phyloP scores from a whole-genome alignment of 148 eudicot genomes.

The Rhododendron henanense region DNA sequence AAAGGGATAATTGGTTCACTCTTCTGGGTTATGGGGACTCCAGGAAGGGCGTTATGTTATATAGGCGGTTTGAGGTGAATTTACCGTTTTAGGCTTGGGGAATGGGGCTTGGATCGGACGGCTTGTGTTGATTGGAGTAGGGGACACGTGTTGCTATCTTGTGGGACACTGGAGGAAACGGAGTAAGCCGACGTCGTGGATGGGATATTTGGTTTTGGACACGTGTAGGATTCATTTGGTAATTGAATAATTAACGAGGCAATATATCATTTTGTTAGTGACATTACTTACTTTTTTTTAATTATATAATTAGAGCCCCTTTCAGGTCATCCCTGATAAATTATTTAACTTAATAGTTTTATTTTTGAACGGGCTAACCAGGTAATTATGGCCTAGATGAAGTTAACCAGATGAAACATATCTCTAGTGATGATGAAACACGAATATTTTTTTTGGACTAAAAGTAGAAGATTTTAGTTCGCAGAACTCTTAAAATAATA shows the following conservation, averaged over 20 bases:
- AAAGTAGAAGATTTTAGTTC: background rate
- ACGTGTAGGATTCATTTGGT: background rate
- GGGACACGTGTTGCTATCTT: background rate
- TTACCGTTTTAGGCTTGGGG: background rate
- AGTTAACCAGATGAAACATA: background rate
- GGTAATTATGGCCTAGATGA: no score
- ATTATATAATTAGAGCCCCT: background rate
- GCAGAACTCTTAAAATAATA: background rate
- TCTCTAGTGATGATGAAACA: background rate
- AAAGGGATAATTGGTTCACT: background rate
- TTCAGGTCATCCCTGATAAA: background rate
- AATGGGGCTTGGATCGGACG: background rate
- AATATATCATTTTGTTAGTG: background rate
- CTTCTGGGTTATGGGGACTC: background rate
- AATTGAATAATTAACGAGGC: background rate
- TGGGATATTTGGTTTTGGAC: background rate
- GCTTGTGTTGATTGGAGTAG: background rate
- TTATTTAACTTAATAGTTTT: no score
- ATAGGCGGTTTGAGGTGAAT: background rate
- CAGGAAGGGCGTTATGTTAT: background rate
- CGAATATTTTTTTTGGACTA: background rate
- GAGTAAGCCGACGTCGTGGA: background rate
- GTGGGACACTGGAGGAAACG: background rate
- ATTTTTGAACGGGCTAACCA: no score
- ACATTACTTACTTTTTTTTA: background rate